phyloP scores from a whole-genome alignment of 2,329 filamentous ascomycete species.

The Phaeosphaeria sp. region DNA sequence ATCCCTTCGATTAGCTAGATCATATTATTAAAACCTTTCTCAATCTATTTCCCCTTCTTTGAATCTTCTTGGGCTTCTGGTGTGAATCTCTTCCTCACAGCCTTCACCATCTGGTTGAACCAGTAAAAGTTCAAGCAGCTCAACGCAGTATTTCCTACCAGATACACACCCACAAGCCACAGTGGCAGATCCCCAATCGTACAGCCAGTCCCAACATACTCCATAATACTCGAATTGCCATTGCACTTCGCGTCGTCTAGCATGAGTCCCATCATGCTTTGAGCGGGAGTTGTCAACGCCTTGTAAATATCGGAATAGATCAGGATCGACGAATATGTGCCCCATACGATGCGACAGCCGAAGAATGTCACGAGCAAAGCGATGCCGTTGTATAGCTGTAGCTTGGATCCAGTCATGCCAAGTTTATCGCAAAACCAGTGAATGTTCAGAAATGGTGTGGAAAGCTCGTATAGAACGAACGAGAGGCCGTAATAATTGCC shows the following conservation, averaged over 20 bases:
- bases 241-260: conserved; percentile 53
- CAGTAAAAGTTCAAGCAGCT: conserved; percentile 81
- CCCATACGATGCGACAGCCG: conserved; percentile 76
- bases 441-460: conserved; percentile 82
- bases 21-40: neutral
- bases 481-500: conserved; percentile 81
- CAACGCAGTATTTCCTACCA: conserved; percentile 74
- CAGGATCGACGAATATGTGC: conserved; percentile 70
- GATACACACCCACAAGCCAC: conserved; percentile 73
- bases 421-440: conserved; percentile 93
- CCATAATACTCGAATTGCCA: conserved; percentile 49
- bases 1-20: too few species aligned
- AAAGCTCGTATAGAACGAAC: conserved; percentile 87
- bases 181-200: conserved; percentile 59
- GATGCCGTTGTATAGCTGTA: conserved; percentile 80
- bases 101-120: conserved; percentile 85
- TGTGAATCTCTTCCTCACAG: conserved; percentile 78
- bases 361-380: conserved; percentile 76
- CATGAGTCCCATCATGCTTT: conserved; percentile 18
- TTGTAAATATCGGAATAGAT: conserved; percentile 72
- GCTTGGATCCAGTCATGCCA: conserved; percentile 73
- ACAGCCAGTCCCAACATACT: conserved; percentile 23
- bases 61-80: conserved; percentile 29
- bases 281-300: conserved; percentile 40
- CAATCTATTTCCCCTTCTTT: conserved; percentile 24